Evolutionary conservation across 352 stramenopile species (phyloP).

Genomic region (Phytopythium kandeliae): DNA sequence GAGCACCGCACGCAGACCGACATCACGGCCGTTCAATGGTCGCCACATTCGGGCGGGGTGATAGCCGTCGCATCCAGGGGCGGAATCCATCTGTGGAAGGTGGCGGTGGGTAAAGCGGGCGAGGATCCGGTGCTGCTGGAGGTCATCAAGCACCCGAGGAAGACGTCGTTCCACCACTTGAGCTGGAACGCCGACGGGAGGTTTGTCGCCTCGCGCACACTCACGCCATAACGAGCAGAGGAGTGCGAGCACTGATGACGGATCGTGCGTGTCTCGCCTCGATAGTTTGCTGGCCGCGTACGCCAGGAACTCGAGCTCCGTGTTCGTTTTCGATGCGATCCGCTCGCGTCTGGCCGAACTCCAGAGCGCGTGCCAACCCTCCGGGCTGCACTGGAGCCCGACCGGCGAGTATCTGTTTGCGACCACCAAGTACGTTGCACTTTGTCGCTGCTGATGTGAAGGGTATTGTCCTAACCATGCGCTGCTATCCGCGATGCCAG

Average conservation of each 20-base stretch:
- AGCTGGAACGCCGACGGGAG: conserved; percentile 71
- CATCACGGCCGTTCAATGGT: conserved; percentile 58
- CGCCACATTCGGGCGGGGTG: conserved; percentile 47
- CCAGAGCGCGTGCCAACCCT: conserved; percentile 43
- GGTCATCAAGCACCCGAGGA: conserved; percentile 51
- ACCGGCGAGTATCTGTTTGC: conserved; percentile 83
- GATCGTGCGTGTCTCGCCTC: background rate
- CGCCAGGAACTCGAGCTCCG: conserved; percentile 29
- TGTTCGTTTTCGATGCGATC: conserved; percentile 60
- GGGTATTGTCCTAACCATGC: background rate
- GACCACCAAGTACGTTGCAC: conserved; percentile 42
- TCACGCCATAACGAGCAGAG: no score
- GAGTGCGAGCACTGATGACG: background rate
- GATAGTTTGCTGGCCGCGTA: conserved; percentile 51
- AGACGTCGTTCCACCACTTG: conserved; percentile 41
- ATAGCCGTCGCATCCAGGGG: conserved; percentile 59
- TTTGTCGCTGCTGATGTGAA: background rate
- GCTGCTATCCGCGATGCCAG: conserved; percentile 12
- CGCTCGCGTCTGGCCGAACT: conserved; percentile 55
- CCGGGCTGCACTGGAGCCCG: conserved; percentile 65
- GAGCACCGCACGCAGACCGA: conserved; percentile 51
- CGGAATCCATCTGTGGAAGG: conserved; percentile 67
- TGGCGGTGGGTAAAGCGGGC: conserved; percentile 28
- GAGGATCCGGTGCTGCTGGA: conserved; percentile 52
- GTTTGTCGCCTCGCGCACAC: background rate